Conservation (phyloP, 2,329 filamentous ascomycete genomes). For the Arthrobotrys pseudoclavata region DNA sequence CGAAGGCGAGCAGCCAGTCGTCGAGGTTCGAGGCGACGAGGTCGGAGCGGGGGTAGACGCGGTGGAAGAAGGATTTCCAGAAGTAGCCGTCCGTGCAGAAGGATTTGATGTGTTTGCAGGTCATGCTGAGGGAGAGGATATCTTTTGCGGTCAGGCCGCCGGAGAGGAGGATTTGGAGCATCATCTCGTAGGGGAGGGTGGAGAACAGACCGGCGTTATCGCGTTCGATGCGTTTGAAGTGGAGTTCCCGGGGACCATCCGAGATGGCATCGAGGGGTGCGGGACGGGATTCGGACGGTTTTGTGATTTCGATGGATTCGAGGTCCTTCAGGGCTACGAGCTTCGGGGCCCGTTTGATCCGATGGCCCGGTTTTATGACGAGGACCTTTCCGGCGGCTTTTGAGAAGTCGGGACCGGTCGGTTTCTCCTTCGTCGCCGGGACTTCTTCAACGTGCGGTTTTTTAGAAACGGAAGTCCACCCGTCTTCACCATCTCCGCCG, state of each 20-base stretch:
- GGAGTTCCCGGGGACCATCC: constrained; percentile 19
- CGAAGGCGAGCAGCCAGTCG: constrained; percentile 52
- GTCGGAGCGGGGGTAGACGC: constrained; percentile 37
- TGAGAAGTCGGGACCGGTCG: constrained; percentile 15
- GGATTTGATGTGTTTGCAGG: constrained; percentile 47
- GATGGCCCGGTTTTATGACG: constrained; percentile 53
- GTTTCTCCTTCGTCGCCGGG: constrained; percentile 10
- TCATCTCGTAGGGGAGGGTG: constrained; percentile 53
- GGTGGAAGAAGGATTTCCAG: constrained; percentile 58
- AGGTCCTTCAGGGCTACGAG: constrained; percentile 39
- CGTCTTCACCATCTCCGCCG: constrained; percentile 2
- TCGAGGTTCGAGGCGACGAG: constrained; percentile 51
- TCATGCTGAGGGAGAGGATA: constrained; percentile 42
- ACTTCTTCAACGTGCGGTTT: constrained; percentile 22
- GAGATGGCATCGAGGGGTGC: constrained; percentile 15
- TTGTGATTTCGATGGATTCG: constrained; percentile 21
- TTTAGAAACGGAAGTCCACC: constrained; percentile 36
- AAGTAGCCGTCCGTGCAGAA: constrained; percentile 58
- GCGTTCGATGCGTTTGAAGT: constrained; percentile 43
- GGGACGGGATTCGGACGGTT: constrained; percentile 29
- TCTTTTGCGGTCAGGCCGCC: constrained; percentile 39
- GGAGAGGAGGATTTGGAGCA: constrained; percentile 53
- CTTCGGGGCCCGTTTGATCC: constrained; percentile 35
- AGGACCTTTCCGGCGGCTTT: constrained; percentile 49
- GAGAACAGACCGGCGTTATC: constrained; percentile 44